A percentile compares a stretch with the other conserved stretches of the same genome.
Conservation (phyloP, 2,329 filamentous ascomycete genomes). For the Ophiostoma fasciatum region DNA sequence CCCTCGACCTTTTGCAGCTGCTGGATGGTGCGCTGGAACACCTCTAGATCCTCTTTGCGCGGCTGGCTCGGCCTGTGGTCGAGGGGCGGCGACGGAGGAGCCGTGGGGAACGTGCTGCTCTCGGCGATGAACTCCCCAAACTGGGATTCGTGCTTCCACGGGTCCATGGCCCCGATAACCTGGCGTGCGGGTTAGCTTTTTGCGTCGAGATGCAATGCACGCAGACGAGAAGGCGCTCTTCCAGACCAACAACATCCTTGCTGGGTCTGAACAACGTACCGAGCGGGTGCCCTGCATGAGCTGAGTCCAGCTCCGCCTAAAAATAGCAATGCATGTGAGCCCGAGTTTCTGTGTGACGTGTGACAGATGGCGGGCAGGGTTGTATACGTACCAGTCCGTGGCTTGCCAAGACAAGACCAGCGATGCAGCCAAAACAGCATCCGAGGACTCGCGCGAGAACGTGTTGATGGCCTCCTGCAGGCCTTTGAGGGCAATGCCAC, state of each 20-base stretch:
- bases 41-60: constrained; percentile 54
- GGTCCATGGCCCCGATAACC: constrained; percentile 83
- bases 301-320: constrained; percentile 81
- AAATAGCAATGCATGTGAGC: constrained; percentile 5
- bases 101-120: constrained; percentile 57
- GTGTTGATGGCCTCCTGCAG: constrained; percentile 73
- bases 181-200: too few relatives aligned
- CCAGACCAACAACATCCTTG: too few relatives aligned
- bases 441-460: constrained; percentile 76
- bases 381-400: constrained; percentile 67
- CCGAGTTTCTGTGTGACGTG: neutral
- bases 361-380: neutral
- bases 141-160: constrained; percentile 79
- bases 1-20: constrained; percentile 54
- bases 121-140: constrained; percentile 72
- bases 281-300: constrained; percentile 84
- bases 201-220: too few relatives aligned
- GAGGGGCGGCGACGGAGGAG: constrained; percentile 45
- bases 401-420: constrained; percentile 92
- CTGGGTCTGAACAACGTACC: constrained; percentile 44
- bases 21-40: constrained; percentile 50
- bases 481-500: constrained; percentile 71
- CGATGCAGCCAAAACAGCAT: constrained; percentile 82
- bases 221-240: too few relatives aligned
- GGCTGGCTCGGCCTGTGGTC: constrained; percentile 48